Percentiles rank a stretch among this genome's conserved stretches.
phyloP scores from a whole-genome alignment of 768 basidiomycete species.

The Naganishia onofrii region DNA sequence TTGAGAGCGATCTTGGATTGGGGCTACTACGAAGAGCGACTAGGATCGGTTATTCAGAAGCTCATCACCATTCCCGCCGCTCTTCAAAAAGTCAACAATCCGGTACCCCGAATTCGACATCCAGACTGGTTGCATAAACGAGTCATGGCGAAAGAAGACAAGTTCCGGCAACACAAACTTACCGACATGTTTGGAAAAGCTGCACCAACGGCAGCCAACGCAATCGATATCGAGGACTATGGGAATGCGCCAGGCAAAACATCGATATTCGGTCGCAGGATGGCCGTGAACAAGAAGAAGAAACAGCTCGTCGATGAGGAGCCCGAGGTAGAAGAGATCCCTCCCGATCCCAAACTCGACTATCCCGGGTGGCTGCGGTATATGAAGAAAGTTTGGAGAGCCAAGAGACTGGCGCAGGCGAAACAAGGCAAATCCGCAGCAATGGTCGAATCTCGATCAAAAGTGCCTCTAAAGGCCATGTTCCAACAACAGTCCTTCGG shows the following conservation, averaged over 20 bases:
- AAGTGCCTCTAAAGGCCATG: constrained; percentile 61
- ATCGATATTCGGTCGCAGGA: constrained; percentile 27
- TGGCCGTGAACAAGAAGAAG: constrained; percentile 60
- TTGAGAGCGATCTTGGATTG: constrained; percentile 93
- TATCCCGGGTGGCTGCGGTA: constrained; percentile 76
- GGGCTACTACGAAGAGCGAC: constrained; percentile 95
- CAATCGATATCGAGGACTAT: constrained; percentile 65
- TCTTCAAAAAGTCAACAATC: constrained; percentile 94
- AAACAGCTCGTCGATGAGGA: constrained; percentile 55
- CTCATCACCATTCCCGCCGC: constrained; percentile 98
- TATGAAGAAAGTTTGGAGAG: constrained; percentile 75
- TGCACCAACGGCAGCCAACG: constrained; percentile 39
- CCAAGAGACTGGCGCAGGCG: constrained; percentile 57
- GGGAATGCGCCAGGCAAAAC: constrained; percentile 39
- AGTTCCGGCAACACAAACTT: constrained; percentile 96
- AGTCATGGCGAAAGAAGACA: constrained; percentile 84
- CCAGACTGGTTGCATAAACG: constrained; percentile 95
- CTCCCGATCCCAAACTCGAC: constrained; percentile 64
- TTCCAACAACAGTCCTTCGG: constrained; percentile 61
- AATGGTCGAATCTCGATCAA: constrained; percentile 25
- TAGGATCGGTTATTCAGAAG: constrained; percentile 98
- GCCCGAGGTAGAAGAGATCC: constrained; percentile 52
- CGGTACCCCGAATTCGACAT: constrained; percentile 90
- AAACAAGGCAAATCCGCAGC: constrained; percentile 38
- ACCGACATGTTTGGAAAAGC: constrained; percentile 78